These are phyloP conservation scores for Phyllosticta paracitricarpa DNA, from an alignment of 2,329 filamentous ascomycete species.

Conservation along the genomic window DNA sequence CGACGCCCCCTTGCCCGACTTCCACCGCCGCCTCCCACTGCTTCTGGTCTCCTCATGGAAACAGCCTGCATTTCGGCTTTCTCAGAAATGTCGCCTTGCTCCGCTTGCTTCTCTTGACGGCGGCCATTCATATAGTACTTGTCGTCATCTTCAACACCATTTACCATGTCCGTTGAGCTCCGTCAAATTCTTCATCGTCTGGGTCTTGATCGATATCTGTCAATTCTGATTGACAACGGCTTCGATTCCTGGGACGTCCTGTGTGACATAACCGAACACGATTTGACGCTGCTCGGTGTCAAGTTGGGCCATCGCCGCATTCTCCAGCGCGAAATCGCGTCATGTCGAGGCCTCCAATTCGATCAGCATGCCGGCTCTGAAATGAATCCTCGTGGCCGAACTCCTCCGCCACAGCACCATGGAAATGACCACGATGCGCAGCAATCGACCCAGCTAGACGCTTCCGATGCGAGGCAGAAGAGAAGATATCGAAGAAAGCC, in stretches of 20 bases:
- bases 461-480: conserved; percentile 21
- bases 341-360: conserved; percentile 23
- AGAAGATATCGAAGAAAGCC: conserved; percentile 29
- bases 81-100: not conserved
- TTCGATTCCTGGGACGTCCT: conserved; percentile 29
- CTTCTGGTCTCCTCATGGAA: not conserved
- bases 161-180: conserved; percentile 14
- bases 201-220: conserved; percentile 21
- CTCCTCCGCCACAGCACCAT: not conserved
- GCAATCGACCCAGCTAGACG: conserved; percentile 17
- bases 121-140: not conserved
- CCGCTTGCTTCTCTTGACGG: not conserved
- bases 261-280: conserved; percentile 32
- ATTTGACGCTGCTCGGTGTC: conserved; percentile 26
- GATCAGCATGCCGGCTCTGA: conserved; percentile 20
- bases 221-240: conserved; percentile 23
- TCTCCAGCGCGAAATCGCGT: conserved; percentile 31
- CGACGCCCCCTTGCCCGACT: not conserved
- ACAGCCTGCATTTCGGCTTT: not conserved
- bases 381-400: not conserved
- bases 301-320: conserved; percentile 30
- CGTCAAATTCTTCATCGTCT: conserved; percentile 22
- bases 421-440: conserved; percentile 9
- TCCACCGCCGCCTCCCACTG: not conserved
- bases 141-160: not conserved